Base-by-base conservation (phyloP, 768 basidiomycete genomes). In the Amanita phalloides region DNA sequence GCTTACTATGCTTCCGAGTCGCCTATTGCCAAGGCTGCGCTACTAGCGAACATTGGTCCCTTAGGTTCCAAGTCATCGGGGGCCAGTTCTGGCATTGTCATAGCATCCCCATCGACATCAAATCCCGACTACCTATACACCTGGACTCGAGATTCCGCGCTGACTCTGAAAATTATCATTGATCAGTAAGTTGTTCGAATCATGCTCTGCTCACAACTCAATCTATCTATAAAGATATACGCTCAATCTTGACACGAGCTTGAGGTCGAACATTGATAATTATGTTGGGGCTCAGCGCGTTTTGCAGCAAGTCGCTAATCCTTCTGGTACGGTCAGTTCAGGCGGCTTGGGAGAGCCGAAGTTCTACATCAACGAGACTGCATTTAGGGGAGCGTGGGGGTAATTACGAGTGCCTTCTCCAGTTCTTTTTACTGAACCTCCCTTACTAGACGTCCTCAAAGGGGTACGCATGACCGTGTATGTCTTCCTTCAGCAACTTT, bases 271-370 rank as follows among this genome's bases (percentile, higher is more conserved):
- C 43, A 79, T 86, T 52, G 76, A 84, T 57, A 60, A 71, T 33
- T 88, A 76, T 58, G 66, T 84, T 42, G 53, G 64, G 1, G 68
- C 83, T 3, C 71, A 85, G 63, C 57, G 62, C 21, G 61, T 60
- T 45, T 58, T 86, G 4, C 86, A 88, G 60, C 78, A 82, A 57
- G 65, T 82, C 21, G 56, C 75, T 5, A 88, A 86, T 61, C 86
- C 84, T 0, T 81, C 79, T 33, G 86, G 86, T 1, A 67, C 70
- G 11, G 65, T 82, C 25, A 68, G 66, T 37, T 73, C 78, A 0
- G 82, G 84, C 6, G 83, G 86, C 9, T 74, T 88, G 14, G 86
- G 80, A 20, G 86, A 89, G 62, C 84, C 86, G 4, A 86, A 89
- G 63, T 72, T 82, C 66, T 71, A 83, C 61, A 73, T 86, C 50